Percentiles rank a stretch among this genome's conserved stretches.
Conservation (phyloP, 306 rosid species). For the Acacia acuminata region DNA sequence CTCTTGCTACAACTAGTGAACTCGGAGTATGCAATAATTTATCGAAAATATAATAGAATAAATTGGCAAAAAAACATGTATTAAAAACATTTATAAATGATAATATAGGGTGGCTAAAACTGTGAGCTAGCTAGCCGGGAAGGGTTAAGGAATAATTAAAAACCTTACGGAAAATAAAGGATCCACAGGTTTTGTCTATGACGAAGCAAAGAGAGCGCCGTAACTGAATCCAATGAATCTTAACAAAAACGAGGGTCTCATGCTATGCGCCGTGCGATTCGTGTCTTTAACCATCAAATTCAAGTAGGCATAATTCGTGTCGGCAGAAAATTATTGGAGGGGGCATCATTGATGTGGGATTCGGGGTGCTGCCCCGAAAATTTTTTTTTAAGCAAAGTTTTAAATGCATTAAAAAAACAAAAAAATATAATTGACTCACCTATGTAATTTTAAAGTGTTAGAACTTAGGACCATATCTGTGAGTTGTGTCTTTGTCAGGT, state of each 20-base stretch:
- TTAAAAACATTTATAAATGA: too few relatives aligned
- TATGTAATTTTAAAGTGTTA: constrained; percentile 91
- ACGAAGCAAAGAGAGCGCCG: neutral
- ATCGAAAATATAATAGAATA: too few relatives aligned
- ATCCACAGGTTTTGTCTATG: neutral
- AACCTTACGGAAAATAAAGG: neutral
- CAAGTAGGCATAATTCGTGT: neutral
- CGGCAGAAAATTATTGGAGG: too few relatives aligned
- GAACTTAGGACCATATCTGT: constrained; percentile 93
- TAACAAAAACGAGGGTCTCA: neutral
- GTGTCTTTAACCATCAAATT: neutral
- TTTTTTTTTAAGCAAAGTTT: too few relatives aligned
- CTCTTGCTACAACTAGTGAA: too few relatives aligned
- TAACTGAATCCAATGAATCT: neutral
- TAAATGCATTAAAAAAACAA: too few relatives aligned
- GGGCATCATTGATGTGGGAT: too few relatives aligned
- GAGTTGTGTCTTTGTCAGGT: constrained; percentile 88
- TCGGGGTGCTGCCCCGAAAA: too few relatives aligned
- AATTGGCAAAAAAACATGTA: too few relatives aligned
- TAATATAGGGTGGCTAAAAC: neutral
- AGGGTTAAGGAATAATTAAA: neutral
- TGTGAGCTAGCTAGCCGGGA: neutral
- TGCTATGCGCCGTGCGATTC: neutral
- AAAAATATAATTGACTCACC: constrained; percentile 43
- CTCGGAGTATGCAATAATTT: too few relatives aligned